Percentiles rank a stretch among this genome's conserved stretches.
phyloP scores from a whole-genome alignment of 2,329 filamentous ascomycete species.

The Colletotrichum caudatum region DNA sequence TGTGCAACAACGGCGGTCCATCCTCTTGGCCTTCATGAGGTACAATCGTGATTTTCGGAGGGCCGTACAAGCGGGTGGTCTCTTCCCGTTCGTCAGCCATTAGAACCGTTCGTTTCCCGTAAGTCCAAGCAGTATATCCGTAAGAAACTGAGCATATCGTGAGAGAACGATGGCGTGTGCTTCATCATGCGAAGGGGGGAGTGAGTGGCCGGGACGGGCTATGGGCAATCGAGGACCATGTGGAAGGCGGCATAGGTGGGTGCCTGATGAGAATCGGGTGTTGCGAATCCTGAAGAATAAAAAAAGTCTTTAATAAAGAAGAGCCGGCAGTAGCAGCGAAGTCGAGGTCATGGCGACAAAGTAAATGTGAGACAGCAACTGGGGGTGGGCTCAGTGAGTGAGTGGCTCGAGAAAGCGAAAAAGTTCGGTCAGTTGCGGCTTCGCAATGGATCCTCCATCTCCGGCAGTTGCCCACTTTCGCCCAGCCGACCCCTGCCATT shows the following conservation, averaged over 20 bases:
- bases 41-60: conserved; percentile 40
- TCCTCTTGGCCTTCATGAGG: conserved; percentile 36
- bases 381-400: conserved; percentile 3
- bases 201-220: conserved; percentile 2
- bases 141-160: conserved; percentile 39
- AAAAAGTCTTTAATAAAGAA: conserved; percentile 25
- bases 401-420: conserved; percentile 18
- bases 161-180: conserved; percentile 27
- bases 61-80: conserved; percentile 41
- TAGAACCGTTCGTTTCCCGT: conserved; percentile 31
- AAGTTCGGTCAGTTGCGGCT: conserved; percentile 34
- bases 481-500: conserved; percentile 31
- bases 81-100: conserved; percentile 42
- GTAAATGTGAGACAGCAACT: conserved; percentile 24
- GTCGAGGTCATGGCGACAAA: conserved; percentile 26
- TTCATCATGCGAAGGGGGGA: conserved; percentile 37
- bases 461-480: conserved; percentile 31
- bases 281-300: conserved; percentile 7
- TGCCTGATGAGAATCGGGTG: background rate
- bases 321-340: conserved; percentile 29
- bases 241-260: background rate
- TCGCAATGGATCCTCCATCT: conserved; percentile 32
- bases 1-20: conserved; percentile 39
- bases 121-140: conserved; percentile 32
- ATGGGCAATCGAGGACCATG: conserved; percentile 21